A percentile compares a stretch with the other conserved stretches of the same genome.
Evolutionary conservation across 805 yeast species (phyloP).

Genomic region (Dipodascopsis tothii): DNA sequence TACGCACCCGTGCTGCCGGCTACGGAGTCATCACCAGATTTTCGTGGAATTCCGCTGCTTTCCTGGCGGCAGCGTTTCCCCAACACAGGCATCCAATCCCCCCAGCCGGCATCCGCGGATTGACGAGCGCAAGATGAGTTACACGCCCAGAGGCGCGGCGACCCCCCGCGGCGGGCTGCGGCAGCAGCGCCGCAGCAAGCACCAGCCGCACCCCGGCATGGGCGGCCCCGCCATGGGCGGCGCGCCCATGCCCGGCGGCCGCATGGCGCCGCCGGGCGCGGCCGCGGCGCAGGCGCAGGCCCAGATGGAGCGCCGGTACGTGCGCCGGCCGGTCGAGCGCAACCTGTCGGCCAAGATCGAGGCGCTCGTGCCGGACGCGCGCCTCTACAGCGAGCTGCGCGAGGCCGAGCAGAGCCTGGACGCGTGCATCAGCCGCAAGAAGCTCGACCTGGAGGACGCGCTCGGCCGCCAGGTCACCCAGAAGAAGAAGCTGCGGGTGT

Average conservation of each 20-base stretch:
- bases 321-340: conserved; percentile 45
- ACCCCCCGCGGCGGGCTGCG: conserved; percentile 1
- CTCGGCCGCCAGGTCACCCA: conserved; percentile 41
- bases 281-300: conserved; percentile 1
- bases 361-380: conserved; percentile 58
- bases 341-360: conserved; percentile 43
- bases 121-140: too few species aligned
- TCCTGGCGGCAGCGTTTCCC: too few species aligned
- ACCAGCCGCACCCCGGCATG: conserved; percentile 20
- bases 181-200: conserved; percentile 28
- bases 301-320: conserved; percentile 21
- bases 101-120: too few species aligned
- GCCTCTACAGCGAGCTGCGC: conserved; percentile 57
- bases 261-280: background rate
- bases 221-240: background rate
- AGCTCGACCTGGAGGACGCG: conserved; percentile 75
- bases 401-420: conserved; percentile 82
- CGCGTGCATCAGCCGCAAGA: conserved; percentile 70
- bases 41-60: too few species aligned
- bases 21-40: too few species aligned
- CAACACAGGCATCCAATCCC: too few species aligned
- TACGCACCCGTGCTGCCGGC: too few species aligned
- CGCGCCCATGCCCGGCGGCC: background rate
- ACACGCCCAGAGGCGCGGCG: background rate
- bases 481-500: conserved; percentile 59